phyloP scores from a whole-genome alignment of 176 grass and related monocot genomes.

The Musa schizocarpa region DNA sequence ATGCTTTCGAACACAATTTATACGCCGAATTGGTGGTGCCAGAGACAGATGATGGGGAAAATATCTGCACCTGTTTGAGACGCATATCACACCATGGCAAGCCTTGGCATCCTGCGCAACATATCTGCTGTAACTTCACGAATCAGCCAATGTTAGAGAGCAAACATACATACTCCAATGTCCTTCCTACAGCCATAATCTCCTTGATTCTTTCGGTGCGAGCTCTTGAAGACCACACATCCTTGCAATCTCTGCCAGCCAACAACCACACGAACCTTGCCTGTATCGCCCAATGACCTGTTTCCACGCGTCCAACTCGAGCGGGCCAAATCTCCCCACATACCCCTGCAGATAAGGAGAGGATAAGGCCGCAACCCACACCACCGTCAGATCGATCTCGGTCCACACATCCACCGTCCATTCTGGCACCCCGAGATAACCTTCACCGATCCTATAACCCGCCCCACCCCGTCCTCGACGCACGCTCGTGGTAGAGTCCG shows the following conservation, averaged over 20 bases:
- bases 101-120: too few species aligned
- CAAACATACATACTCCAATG: too few species aligned
- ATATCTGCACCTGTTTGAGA: too few species aligned
- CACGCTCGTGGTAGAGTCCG: background rate
- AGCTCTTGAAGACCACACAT: background rate
- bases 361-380: conserved; percentile 55
- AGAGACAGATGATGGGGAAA: too few species aligned
- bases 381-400: conserved; percentile 84
- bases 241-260: background rate
- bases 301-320: background rate
- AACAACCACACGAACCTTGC: background rate
- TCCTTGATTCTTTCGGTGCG: too few species aligned
- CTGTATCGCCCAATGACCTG: background rate
- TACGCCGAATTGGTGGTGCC: too few species aligned
- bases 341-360: background rate
- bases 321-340: background rate
- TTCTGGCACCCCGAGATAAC: conserved; percentile 58
- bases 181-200: too few species aligned
- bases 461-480: background rate
- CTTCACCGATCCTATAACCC: conserved; percentile 15
- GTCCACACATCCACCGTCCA: conserved; percentile 8
- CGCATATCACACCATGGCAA: too few species aligned
- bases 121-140: too few species aligned
- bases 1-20: too few species aligned
- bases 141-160: too few species aligned